Base-by-base conservation (phyloP, 441 rosid genomes). In the Syzygium malaccense region DNA sequence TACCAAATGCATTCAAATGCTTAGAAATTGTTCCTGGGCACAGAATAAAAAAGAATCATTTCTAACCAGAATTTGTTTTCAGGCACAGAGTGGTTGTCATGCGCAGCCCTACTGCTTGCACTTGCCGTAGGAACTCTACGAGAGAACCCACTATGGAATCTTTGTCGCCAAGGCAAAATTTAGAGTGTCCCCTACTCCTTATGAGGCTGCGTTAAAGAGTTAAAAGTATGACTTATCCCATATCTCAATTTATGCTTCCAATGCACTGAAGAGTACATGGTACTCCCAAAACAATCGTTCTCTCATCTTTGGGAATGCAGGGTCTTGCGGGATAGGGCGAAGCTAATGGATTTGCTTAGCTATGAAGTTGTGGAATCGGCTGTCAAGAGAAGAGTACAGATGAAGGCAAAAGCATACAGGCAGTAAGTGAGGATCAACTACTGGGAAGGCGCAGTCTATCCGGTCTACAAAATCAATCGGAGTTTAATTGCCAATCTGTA, bases 311-410 rank as follows among this genome's bases (percentile, higher is more conserved):
- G 25, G 45, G 57, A 20, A 86, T 15, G 7, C 57, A 10, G n/a
- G 75, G 58, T 49, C n/a, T 89, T 87, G 62, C 41, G 62, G 90
- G 84, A 89, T 25, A 33, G 86, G 88, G 62, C 49, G 30, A 79
- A 80, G 60, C 64, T 89, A 57, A 80, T 89, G 88, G 49, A 89
- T 14, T 32, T 83, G 85, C 84, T 86, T 8, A 41, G 88, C 37
- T 60, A 32, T 41, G 55, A 53, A 55, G 78, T n/a, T 19, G 87
- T 87, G 33, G 90, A 89, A 64, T 83, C 12, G 32, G n/a, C 71
- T 2, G 58, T 89, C 23, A 87, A 62, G 87, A 84, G 87, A 66
- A 62, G 90, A 55, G 88, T 89, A 7, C 75, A 89, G 66, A 66
- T 56, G 83, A 89, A 84, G 54, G 88, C 87, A 78, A 89, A 79